Conservation (phyloP, 2,329 filamentous ascomycete species). For the Rhinocladiella mackenziei region DNA sequence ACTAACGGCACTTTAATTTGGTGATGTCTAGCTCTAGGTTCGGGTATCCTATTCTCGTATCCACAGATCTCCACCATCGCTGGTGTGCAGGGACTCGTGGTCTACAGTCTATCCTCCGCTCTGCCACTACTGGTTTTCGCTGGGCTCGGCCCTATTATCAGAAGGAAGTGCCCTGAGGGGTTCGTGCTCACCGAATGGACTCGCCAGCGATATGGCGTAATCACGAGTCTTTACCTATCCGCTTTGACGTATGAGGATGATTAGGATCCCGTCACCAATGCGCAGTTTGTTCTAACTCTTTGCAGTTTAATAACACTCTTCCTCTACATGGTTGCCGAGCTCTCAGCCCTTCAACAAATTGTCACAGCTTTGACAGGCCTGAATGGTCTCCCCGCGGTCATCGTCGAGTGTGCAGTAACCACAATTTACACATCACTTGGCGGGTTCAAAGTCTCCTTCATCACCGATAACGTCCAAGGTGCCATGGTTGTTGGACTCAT, state of each 20-base stretch:
- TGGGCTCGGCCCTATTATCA: slow-evolving; percentile 64
- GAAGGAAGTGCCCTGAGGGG: slow-evolving; percentile 73
- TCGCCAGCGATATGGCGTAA: slow-evolving; percentile 67
- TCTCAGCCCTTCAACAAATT: slow-evolving; percentile 77
- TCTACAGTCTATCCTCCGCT: slow-evolving; percentile 70
- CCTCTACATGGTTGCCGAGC: slow-evolving; percentile 80
- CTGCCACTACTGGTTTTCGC: slow-evolving; percentile 73
- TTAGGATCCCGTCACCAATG: too few relatives aligned
- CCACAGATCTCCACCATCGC: slow-evolving; percentile 74
- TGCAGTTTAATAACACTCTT: slow-evolving; percentile 68
- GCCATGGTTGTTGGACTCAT: slow-evolving; percentile 72
- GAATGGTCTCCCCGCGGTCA: slow-evolving; percentile 68
- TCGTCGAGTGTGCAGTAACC: slow-evolving; percentile 72
- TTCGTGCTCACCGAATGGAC: slow-evolving; percentile 85
- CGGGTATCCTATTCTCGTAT: slow-evolving; percentile 78
- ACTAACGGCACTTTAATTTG: slow-evolving; percentile 37
- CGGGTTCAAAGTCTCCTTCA: slow-evolving; percentile 77
- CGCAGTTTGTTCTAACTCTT: slow-evolving; percentile 16
- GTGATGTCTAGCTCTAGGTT: slow-evolving; percentile 64
- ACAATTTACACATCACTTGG: slow-evolving; percentile 80
- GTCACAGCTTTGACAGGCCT: slow-evolving; percentile 70
- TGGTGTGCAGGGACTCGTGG: slow-evolving; percentile 71
- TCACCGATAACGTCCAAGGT: slow-evolving; percentile 79
- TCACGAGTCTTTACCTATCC: slow-evolving; percentile 69
- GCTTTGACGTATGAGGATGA: slow-evolving; percentile 64